Conservation (phyloP, 2,329 filamentous ascomycete genomes). For the Verticillium dahliae region DNA sequence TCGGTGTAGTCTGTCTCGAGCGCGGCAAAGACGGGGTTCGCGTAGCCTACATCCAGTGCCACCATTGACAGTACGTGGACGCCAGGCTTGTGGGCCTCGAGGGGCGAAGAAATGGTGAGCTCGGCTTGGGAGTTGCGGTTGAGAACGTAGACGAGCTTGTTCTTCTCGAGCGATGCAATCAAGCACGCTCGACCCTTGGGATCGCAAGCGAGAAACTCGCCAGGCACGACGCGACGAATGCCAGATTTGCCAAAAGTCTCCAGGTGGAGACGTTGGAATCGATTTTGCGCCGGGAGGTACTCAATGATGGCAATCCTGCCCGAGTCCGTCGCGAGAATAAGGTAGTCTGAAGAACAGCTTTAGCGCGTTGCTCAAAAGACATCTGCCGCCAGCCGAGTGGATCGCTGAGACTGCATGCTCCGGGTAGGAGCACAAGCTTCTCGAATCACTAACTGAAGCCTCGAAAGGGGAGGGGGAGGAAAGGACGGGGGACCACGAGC, state of each 20-base stretch:
- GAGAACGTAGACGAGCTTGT: slow-evolving; percentile 97
- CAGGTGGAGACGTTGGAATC: slow-evolving; percentile 82
- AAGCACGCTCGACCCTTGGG: slow-evolving; percentile 93
- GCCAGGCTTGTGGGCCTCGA: slow-evolving; percentile 91
- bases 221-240: slow-evolving; percentile 84
- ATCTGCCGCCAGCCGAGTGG: neutral
- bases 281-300: slow-evolving; percentile 79
- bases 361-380: slow-evolving; percentile 1
- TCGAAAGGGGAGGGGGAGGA: slow-evolving; percentile 22
- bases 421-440: slow-evolving; percentile 10
- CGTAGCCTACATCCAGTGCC: slow-evolving; percentile 89
- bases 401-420: neutral
- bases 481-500: slow-evolving; percentile 13
- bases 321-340: slow-evolving; percentile 92
- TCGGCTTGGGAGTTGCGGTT: slow-evolving; percentile 93
- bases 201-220: slow-evolving; percentile 92
- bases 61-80: slow-evolving; percentile 84
- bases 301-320: slow-evolving; percentile 92
- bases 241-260: slow-evolving; percentile 99
- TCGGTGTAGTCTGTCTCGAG: slow-evolving; percentile 92
- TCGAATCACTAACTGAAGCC: slow-evolving; percentile 63
- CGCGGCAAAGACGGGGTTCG: slow-evolving; percentile 93
- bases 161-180: slow-evolving; percentile 93
- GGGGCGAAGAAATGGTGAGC: slow-evolving; percentile 90
- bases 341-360: slow-evolving; percentile 63